These are phyloP conservation scores for Tetracladium setigerum DNA, from an alignment of 495 filamentous ascomycete genomes.

Conservation along the genomic window DNA sequence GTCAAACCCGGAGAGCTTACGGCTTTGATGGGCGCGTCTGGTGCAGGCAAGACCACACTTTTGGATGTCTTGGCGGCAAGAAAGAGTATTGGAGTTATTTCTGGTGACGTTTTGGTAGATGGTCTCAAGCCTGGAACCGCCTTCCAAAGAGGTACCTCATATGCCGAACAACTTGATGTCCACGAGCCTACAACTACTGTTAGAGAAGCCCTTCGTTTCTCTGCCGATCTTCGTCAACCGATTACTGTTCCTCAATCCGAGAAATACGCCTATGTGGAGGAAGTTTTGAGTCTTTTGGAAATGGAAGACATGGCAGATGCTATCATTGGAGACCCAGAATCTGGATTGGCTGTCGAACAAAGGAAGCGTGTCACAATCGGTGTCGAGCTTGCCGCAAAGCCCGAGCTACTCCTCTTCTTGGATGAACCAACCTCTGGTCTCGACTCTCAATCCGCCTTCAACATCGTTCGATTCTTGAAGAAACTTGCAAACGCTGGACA, in stretches of 20 bases:
- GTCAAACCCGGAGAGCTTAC: constrained; percentile 77
- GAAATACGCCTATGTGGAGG: constrained; percentile 54
- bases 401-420: constrained; percentile 76
- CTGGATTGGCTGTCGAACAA: constrained; percentile 84
- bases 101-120: constrained; percentile 74
- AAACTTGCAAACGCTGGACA: constrained; percentile 80
- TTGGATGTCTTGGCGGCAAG: constrained; percentile 53
- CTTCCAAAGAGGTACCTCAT: constrained; percentile 79
- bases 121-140: constrained; percentile 58
- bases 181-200: constrained; percentile 53
- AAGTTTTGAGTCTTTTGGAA: constrained; percentile 53
- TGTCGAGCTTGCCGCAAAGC: constrained; percentile 80
- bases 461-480: constrained; percentile 80
- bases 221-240: constrained; percentile 39
- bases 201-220: constrained; percentile 39
- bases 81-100: constrained; percentile 32
- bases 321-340: constrained; percentile 67
- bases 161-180: constrained; percentile 82
- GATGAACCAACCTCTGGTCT: constrained; percentile 89
- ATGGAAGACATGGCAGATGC: constrained; percentile 81
- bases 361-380: constrained; percentile 87
- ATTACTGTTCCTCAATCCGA: constrained; percentile 34
- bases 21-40: constrained; percentile 65
- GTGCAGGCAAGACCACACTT: constrained; percentile 65
- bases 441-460: constrained; percentile 79